Evolutionary conservation across 2,329 filamentous ascomycete species (phyloP), one percentile per base, ranked within the genome.

Genomic region (Graphiopsis chlorocephala): DNA sequence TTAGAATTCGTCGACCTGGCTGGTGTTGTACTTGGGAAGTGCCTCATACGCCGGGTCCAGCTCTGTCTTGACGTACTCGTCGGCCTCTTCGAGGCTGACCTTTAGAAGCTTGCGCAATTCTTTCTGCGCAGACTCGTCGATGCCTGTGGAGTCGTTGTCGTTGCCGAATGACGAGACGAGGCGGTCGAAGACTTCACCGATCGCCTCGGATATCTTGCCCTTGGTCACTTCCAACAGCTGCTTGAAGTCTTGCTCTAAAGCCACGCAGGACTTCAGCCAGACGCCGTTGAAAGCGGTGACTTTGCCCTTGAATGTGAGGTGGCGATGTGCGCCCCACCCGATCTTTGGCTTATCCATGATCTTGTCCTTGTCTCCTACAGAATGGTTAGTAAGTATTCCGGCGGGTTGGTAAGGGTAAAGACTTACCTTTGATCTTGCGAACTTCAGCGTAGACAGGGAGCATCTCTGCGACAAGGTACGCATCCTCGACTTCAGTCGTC

Each of bases 401-500:
- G 8, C 11, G 12, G 15, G 15, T 23, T 3, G 31, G 26, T 17
- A 10, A 15, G 28, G 28, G 15, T 29, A 28, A 6, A 11, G 28
- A 10, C 29, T 7, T 60, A 42, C 67, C 60, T 50, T 66, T 69
- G 58, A 70, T 61, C 17, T 20, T 5, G 8, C 59, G 50, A 23
- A 66, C 48, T 26, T 65, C 38, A 3, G 42, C 59, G 64, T 70
- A 70, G 26, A 70, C 58, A 1, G 68, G 67, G 0, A 48, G 23
- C 69, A 71, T 71, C 33, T 64, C 64, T 11, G 31, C 23, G 23
- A 56, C 29, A 10, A 71, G 31, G 55, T 68, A 68, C 6, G 61
- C 52, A 15, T 63, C 56, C 7, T 59, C 56, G 6, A 25, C 56
- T 3, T 59, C 35, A 23, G 35, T 45, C 7, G 25, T 42, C 20